Evolutionary conservation across 2,329 filamentous ascomycete genomes (phyloP), one percentile per base, ranked within the genome.

Genomic region (Westerdykella ornata): DNA sequence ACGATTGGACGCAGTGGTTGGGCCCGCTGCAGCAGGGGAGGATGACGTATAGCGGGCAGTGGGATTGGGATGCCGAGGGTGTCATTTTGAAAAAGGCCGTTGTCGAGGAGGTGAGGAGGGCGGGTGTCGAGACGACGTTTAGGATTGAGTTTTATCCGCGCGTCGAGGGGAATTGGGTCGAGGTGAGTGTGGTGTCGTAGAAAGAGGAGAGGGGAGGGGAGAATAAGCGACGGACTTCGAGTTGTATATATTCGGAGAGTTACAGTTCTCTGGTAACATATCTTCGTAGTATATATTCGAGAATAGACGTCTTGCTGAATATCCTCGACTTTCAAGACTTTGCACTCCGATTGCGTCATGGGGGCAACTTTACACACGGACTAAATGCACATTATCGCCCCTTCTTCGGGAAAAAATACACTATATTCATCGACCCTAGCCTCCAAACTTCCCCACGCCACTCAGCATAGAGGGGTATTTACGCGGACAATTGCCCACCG

Each of bases 141-240:
- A 75, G 68, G 0, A 71, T 78, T 45, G 77, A 79, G 58, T 77
- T 78, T 48, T 78, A 69, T 51, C 76, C 75, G 0, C 61, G 76
- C 12, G 70, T 71, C 9, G 55, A 59, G 5, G 71, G 68, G 18
- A 79, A 78, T 57, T 58, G 57, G 0, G 65, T 71, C 5, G 71
- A 74, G 38, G 76, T 72, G 42, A 76, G 68, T 3, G 55, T 76
- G 41, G 70, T 59, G 11, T 65, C 71, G 12, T 68, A 42, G 37
- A 34, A 16, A 30, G 12, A 18, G 29, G 41, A 35, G 19, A 38
- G n/a, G 29, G 19, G 20, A 15, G 8, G 11, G 16, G 30, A n/a
- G 13, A 6, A 15, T 15, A n/a, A n/a, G 30, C n/a, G 16, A 15
- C 9, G 30, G 4, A 15, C 4, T 6, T n/a, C n/a, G 30, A 13